Evolutionary conservation across 225 moss, liverwort and hornwort genomes (phyloP).

Genomic region (Anthoceros angustus): DNA sequence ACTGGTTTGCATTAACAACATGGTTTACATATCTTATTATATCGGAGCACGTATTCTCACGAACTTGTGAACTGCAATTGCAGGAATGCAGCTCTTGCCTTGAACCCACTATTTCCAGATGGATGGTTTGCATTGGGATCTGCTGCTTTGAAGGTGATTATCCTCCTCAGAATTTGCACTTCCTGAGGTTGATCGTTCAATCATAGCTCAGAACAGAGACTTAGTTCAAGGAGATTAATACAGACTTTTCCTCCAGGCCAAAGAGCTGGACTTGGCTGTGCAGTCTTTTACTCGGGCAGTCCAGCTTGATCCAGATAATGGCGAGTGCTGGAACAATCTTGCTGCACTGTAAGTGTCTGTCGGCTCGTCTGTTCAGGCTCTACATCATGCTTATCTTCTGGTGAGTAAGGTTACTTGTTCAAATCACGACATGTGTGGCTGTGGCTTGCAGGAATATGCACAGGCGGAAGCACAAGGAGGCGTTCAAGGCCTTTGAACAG

Average conservation of each 20-base stretch:
- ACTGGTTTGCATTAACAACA: conserved; percentile 34
- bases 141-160: conserved; percentile 71
- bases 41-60: neutral
- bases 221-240: neutral
- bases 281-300: conserved; percentile 87
- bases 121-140: conserved; percentile 99
- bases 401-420: too few species aligned
- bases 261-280: conserved; percentile 61
- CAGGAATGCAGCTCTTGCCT: conserved; percentile 74
- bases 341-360: conserved; percentile 57
- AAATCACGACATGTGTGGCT: neutral
- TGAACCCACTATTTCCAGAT: conserved; percentile 93
- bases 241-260: conserved; percentile 27
- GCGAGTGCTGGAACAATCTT: conserved; percentile 98
- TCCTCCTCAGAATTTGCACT: neutral
- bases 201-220: neutral
- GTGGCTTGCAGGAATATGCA: conserved; percentile 65
- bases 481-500: conserved; percentile 84
- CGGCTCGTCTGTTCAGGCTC: neutral
- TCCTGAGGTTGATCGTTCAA: conserved; percentile 1
- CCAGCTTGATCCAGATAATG: conserved; percentile 84
- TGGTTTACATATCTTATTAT: neutral
- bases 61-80: conserved; percentile 1
- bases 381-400: neutral
- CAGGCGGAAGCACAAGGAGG: conserved; percentile 78